A percentile compares a stretch with the other conserved stretches of the same genome.
phyloP scores from a whole-genome alignment of 2,329 filamentous ascomycete genomes.

The Podosphaera fusca region DNA sequence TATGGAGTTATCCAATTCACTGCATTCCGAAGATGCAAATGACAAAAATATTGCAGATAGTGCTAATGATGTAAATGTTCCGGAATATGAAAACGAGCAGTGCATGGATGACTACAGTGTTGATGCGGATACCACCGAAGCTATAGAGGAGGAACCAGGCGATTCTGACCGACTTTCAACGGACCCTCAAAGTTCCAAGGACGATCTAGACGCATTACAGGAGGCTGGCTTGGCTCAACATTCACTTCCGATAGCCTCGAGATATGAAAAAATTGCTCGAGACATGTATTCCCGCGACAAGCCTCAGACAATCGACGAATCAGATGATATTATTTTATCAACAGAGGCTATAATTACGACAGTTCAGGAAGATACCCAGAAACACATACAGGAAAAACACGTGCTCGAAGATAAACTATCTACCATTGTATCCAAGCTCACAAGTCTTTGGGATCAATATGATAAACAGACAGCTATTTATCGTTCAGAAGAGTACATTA shows the following conservation, averaged over 20 bases:
- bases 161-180: background rate
- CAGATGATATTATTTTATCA: slow-evolving; percentile 45
- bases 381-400: slow-evolving; percentile 29
- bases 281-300: slow-evolving; percentile 37
- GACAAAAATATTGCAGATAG: slow-evolving; percentile 19
- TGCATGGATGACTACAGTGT: slow-evolving; percentile 3
- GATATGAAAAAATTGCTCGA: slow-evolving; percentile 46
- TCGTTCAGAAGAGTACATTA: slow-evolving; percentile 28
- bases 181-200: background rate
- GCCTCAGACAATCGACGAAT: slow-evolving; percentile 40
- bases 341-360: slow-evolving; percentile 49
- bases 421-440: slow-evolving; percentile 27
- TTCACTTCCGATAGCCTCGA: slow-evolving; percentile 5
- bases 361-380: slow-evolving; percentile 39
- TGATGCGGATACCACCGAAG: background rate
- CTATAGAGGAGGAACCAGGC: background rate
- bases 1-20: background rate
- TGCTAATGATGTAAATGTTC: slow-evolving; percentile 15
- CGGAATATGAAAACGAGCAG: background rate
- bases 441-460: slow-evolving; percentile 32
- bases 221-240: slow-evolving; percentile 2
- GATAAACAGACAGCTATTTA: slow-evolving; percentile 22
- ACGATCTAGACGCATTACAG: background rate
- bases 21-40: background rate
- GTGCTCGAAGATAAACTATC: slow-evolving; percentile 32